Percentiles rank a stretch among this genome's conserved stretches.
These are phyloP conservation scores for Pisolithus thermaeus DNA, from an alignment of 1,284 basidiomycete species.

Conservation along the genomic window DNA sequence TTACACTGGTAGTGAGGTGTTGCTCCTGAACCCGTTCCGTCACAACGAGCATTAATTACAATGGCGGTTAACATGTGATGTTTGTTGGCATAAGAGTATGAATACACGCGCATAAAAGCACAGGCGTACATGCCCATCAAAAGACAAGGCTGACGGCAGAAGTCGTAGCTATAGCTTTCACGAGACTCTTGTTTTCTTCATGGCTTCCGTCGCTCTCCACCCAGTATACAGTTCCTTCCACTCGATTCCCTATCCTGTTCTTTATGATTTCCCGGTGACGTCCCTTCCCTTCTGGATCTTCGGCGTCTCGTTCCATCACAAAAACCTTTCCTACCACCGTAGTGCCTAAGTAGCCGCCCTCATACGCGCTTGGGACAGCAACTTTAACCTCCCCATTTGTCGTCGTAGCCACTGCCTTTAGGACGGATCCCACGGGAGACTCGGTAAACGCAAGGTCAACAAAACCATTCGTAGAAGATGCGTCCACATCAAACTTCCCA, in stretches of 20 bases:
- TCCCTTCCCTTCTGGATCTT: slow-evolving; percentile 36
- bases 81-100: no score
- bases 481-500: slow-evolving; percentile 33
- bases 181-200: slow-evolving; percentile 12
- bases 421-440: slow-evolving; percentile 36
- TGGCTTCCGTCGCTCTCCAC: slow-evolving; percentile 16
- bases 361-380: slow-evolving; percentile 35
- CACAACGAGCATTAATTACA: not conserved
- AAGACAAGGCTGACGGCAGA: slow-evolving; percentile 15
- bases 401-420: slow-evolving; percentile 30
- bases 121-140: slow-evolving; percentile 10
- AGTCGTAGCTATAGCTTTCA: slow-evolving; percentile 16
- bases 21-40: no score
- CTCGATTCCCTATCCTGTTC: not conserved
- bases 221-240: slow-evolving; percentile 22
- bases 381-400: slow-evolving; percentile 28
- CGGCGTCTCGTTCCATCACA: slow-evolving; percentile 15
- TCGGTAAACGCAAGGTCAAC: slow-evolving; percentile 29
- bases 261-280: slow-evolving; percentile 26
- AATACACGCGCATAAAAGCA: not conserved
- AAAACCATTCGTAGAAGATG: slow-evolving; percentile 22
- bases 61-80: no score
- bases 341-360: slow-evolving; percentile 37
- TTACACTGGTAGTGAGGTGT: no score
- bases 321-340: slow-evolving; percentile 19